A percentile compares a stretch with the other conserved stretches of the same genome.
These are phyloP conservation scores for Sphagnurus paluster DNA, from an alignment of 1,284 basidiomycete genomes.

Conservation along the genomic window DNA sequence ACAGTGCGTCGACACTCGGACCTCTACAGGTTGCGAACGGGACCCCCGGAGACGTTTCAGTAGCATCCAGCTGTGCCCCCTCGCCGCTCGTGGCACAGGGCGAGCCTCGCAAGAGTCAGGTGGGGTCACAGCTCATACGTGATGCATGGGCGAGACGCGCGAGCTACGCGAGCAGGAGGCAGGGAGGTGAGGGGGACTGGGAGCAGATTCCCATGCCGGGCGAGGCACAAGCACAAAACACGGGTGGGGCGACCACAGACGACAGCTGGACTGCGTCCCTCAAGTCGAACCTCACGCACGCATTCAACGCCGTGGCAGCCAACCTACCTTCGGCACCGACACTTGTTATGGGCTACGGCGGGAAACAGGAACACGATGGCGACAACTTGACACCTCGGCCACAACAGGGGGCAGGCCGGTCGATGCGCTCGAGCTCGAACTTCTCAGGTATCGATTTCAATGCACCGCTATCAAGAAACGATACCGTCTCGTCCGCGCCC, in stretches of 20 bases:
- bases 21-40: slow-evolving; percentile 26
- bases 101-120: slow-evolving; percentile 21
- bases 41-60: slow-evolving; percentile 23
- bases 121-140: slow-evolving; percentile 20
- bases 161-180: slow-evolving; percentile 1
- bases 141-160: slow-evolving; percentile 20
- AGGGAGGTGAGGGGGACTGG: slow-evolving; percentile 13
- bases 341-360: slow-evolving; percentile 19
- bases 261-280: slow-evolving; percentile 36
- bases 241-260: slow-evolving; percentile 1
- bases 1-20: slow-evolving; percentile 18
- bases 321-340: slow-evolving; percentile 23
- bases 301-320: slow-evolving; percentile 37
- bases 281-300: slow-evolving; percentile 33
- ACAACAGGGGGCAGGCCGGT: slow-evolving; percentile 21
- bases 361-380: slow-evolving; percentile 18
- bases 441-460: slow-evolving; percentile 12
- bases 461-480: slow-evolving; percentile 13
- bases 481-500: slow-evolving; percentile 16
- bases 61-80: slow-evolving; percentile 17
- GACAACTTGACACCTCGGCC: slow-evolving; percentile 24
- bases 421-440: slow-evolving; percentile 17
- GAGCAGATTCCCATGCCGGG: slow-evolving; percentile 22
- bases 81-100: slow-evolving; percentile 18
- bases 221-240: slow-evolving; percentile 9